These are phyloP conservation scores for Andrographis paniculata DNA, from an alignment of 305 asterid genomes.

Conservation along the genomic window DNA sequence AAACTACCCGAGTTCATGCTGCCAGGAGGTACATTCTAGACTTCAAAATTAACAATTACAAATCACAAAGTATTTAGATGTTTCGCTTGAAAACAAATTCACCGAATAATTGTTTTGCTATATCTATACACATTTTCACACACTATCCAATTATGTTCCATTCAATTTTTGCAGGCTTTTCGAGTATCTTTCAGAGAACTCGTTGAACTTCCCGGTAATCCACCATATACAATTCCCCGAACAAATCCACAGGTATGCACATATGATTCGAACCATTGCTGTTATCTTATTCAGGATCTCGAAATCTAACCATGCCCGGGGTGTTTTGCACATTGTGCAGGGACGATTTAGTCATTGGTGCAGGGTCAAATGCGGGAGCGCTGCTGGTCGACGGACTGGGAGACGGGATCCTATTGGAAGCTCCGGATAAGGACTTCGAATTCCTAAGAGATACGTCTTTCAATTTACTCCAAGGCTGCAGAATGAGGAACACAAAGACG, in stretches of 20 bases:
- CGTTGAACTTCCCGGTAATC: conserved; percentile 79
- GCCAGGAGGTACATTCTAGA: conserved; percentile 92
- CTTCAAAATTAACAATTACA: too few relatives aligned
- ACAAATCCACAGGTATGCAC: conserved; percentile 85
- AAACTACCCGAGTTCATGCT: conserved; percentile 91
- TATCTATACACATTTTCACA: not conserved
- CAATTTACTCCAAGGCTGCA: conserved; percentile 97
- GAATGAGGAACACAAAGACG: conserved; percentile 98
- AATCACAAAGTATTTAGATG: too few relatives aligned
- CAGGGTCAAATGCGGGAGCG: conserved; percentile 88
- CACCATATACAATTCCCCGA: conserved; percentile 84
- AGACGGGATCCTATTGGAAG: conserved; percentile 87
- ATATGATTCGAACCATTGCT: too few relatives aligned
- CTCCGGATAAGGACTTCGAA: conserved; percentile 80
- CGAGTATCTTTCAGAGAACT: conserved; percentile 80
- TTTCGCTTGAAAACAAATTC: too few relatives aligned
- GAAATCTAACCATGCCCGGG: too few relatives aligned
- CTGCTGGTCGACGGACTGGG: conserved; percentile 98
- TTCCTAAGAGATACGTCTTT: conserved; percentile 92
- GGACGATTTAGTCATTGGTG: conserved; percentile 91
- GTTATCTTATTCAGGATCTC: too few relatives aligned
- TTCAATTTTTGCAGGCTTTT: conserved; percentile 63
- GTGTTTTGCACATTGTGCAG: too few relatives aligned
- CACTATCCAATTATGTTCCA: not conserved
- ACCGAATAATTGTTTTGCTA: too few relatives aligned